Evolutionary conservation across 768 basidiomycete species (phyloP).

Genomic region (Rhodocollybia butyracea): DNA sequence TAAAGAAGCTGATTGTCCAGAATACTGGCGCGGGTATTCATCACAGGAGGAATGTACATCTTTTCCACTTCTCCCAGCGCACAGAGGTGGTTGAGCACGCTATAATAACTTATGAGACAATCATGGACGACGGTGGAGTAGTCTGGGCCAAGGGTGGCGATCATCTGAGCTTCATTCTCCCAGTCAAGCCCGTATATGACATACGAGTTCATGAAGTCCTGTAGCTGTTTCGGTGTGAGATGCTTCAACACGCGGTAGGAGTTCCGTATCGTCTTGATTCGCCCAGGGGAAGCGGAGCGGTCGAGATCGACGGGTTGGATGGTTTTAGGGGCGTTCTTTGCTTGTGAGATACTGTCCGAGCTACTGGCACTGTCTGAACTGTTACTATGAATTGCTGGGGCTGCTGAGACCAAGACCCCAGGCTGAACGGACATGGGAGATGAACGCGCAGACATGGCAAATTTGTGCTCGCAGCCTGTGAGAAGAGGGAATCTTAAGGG

Average conservation of each 20-base stretch:
- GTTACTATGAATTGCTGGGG: neutral
- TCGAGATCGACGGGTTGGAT: neutral
- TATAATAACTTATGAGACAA: slow-evolving; percentile 6
- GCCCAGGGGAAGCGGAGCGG: slow-evolving; percentile 2
- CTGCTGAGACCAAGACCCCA: neutral
- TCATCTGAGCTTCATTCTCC: slow-evolving; percentile 6
- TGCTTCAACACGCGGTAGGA: slow-evolving; percentile 4
- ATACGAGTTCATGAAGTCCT: slow-evolving; percentile 5
- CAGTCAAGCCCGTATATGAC: slow-evolving; percentile 2
- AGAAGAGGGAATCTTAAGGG: too few species aligned
- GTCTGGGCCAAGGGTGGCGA: slow-evolving; percentile 2
- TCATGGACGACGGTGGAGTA: slow-evolving; percentile 1
- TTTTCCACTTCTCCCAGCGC: slow-evolving; percentile 4
- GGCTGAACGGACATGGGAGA: neutral
- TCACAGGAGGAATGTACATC: slow-evolving; percentile 6
- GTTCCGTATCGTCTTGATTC: slow-evolving; percentile 1
- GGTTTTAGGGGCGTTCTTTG: neutral
- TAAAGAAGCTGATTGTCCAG: slow-evolving; percentile 4
- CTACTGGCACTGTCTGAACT: slow-evolving; percentile 1
- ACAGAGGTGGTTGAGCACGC: slow-evolving; percentile 3
- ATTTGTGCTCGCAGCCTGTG: too few species aligned
- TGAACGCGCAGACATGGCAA: slow-evolving; percentile 2
- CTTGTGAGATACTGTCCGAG: neutral
- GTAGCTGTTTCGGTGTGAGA: slow-evolving; percentile 1
- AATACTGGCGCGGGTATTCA: slow-evolving; percentile 2